Evolutionary conservation across 2,329 filamentous ascomycete genomes (phyloP).

Genomic region (Calonectria honghensis): DNA sequence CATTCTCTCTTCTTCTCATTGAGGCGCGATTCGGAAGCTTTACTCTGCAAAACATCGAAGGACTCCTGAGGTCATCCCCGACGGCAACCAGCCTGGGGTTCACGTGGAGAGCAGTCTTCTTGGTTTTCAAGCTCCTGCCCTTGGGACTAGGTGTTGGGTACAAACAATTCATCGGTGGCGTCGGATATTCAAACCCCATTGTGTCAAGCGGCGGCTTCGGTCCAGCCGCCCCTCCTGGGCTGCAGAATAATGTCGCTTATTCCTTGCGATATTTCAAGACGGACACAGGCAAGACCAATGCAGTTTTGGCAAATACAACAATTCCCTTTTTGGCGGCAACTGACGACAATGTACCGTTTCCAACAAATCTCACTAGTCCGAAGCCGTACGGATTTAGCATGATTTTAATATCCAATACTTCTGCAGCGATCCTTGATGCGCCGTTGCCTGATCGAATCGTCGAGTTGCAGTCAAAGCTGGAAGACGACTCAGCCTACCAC

Average conservation of each 20-base stretch:
- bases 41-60: not conserved
- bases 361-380: not conserved
- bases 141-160: not conserved
- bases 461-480: not conserved
- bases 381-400: not conserved
- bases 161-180: not conserved
- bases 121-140: not conserved
- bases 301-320: not conserved
- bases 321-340: not conserved
- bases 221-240: not conserved
- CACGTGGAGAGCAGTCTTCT: not conserved
- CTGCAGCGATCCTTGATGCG: not conserved
- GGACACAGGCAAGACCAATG: not conserved
- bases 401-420: not conserved
- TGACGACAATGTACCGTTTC: not conserved
- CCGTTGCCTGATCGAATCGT: not conserved
- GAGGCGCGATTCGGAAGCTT: not conserved
- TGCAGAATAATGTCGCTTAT: not conserved
- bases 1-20: not conserved
- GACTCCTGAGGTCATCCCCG: not conserved
- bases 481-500: not conserved
- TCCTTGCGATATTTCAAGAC: not conserved
- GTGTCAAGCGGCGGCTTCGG: not conserved
- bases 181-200: not conserved
- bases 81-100: not conserved